Evolutionary conservation across 1,284 basidiomycete genomes (phyloP).

Genomic region (Farysia itapuensis): DNA sequence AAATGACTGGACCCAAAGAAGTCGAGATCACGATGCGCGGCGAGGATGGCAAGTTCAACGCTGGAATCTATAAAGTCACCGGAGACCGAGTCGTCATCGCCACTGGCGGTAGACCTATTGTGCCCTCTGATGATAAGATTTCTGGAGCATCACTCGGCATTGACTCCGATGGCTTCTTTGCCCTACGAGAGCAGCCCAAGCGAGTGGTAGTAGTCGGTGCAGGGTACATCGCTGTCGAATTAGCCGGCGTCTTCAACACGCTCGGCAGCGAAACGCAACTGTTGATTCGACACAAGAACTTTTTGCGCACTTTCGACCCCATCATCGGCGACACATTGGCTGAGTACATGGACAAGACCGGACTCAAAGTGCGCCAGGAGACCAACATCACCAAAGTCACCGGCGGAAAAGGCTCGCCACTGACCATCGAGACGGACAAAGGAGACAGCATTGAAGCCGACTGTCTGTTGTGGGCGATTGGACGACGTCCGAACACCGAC

Average conservation of each 20-base stretch:
- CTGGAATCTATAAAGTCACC: constrained; percentile 54
- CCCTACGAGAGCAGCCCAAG: constrained; percentile 83
- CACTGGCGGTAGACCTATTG: constrained; percentile 80
- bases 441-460: constrained; percentile 84
- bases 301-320: constrained; percentile 90
- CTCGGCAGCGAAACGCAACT: constrained; percentile 77
- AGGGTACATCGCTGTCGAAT: constrained; percentile 93
- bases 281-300: constrained; percentile 83
- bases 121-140: constrained; percentile 77
- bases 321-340: constrained; percentile 80
- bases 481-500: constrained; percentile 78
- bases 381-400: constrained; percentile 77
- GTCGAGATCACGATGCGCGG: constrained; percentile 52
- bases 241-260: constrained; percentile 57
- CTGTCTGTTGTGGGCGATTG: constrained; percentile 89
- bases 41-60: constrained; percentile 64
- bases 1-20: constrained; percentile 47
- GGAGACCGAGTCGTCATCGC: constrained; percentile 66
- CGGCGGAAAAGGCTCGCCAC: constrained; percentile 59
- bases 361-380: constrained; percentile 80
- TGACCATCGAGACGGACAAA: constrained; percentile 59
- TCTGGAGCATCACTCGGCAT: constrained; percentile 89
- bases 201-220: constrained; percentile 92
- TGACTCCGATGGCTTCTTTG: constrained; percentile 95
- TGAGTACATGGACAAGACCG: constrained; percentile 92